A percentile compares a stretch with the other conserved stretches of the same genome.
Conservation (phyloP, 108 stramenopile genomes). For the Hondaea fermentalgiana region DNA sequence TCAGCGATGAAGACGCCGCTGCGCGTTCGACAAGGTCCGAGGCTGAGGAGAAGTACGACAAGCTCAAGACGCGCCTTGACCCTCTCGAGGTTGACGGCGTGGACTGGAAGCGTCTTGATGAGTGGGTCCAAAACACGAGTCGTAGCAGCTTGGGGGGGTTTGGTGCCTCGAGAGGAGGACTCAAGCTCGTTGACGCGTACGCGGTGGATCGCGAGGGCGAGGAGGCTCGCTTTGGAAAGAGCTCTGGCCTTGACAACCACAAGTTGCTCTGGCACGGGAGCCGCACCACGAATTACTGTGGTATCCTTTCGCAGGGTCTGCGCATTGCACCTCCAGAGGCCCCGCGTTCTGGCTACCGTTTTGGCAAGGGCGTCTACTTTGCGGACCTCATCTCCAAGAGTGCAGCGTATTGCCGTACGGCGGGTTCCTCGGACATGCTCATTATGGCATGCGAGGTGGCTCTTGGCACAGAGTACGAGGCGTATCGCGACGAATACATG, state of each 20-base stretch:
- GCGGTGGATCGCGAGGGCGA: slow-evolving; percentile 20
- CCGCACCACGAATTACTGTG: slow-evolving; percentile 14
- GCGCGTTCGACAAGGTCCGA: not conserved
- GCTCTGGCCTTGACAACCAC: not conserved
- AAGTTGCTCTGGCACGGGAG: slow-evolving; percentile 31
- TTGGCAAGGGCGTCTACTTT: slow-evolving; percentile 34
- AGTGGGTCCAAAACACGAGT: not conserved
- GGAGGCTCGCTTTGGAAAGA: not conserved
- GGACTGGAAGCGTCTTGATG: not conserved
- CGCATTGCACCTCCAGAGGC: slow-evolving; percentile 35
- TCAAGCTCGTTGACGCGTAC: slow-evolving; percentile 21
- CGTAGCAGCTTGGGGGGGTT: not conserved
- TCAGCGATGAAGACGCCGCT: not conserved
- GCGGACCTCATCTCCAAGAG: slow-evolving; percentile 23
- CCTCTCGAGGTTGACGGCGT: not conserved
- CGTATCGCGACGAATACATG: slow-evolving; percentile 20
- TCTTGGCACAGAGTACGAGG: not conserved
- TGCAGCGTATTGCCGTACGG: slow-evolving; percentile 28
- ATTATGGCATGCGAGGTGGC: slow-evolving; percentile 27
- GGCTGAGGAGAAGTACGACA: not conserved
- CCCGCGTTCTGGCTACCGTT: slow-evolving; percentile 24
- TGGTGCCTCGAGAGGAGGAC: not conserved
- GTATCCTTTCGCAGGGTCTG: slow-evolving; percentile 26
- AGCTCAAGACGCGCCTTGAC: not conserved
- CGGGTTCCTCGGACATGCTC: slow-evolving; percentile 23